Evolutionary conservation across 2,329 filamentous ascomycete genomes (phyloP), one percentile per base, ranked within the genome.

Genomic region (Stromatinia cepivora): DNA sequence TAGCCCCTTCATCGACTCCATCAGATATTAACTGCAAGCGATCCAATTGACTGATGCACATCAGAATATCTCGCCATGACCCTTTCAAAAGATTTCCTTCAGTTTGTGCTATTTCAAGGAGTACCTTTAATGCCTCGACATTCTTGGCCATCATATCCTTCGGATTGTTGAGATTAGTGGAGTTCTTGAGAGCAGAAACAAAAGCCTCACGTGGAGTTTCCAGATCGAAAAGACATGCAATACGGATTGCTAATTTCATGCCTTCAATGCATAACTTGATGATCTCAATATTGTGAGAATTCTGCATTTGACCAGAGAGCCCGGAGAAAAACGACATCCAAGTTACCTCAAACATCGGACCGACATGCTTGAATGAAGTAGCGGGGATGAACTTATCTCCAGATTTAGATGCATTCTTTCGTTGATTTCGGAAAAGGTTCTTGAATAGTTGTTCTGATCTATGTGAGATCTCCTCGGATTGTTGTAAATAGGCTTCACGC

Each of bases 281-380:
- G 22, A 95, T 92, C 74, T 97, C 93, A 6, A 97, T 84, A 76
- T 97, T 97, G 74, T 97, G 92, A 0, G 92, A 91, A 77, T 97
- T 94, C 75, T 98, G 95, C 79, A 95, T 94, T 74, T 96, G 92
- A 64, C 92, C 94, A 1, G 94, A 97, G 36, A 99, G 85, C 0
- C 94, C 94, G 7, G 94, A 98, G 77, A 99, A 91, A 80, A 97
- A 96, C 13, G 94, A 97, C 94, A 98, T 99, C 95, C 95, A 99
- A 0, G 93, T 96, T 34, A 97, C 93, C 76, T 97, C 94, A 77
- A 99, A 98, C 95, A 99, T 99, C 0, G 95, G 93, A 0, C 95
- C 95, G 63, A 97, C 92, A 79, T 99, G 95, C 75, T 93, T 94
- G 79, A 93, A 94, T 0, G 94, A 98, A 1, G 93, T 95, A 4